Base-by-base conservation (phyloP, 2,329 filamentous ascomycete genomes). In the Trichoderma hamatum region DNA sequence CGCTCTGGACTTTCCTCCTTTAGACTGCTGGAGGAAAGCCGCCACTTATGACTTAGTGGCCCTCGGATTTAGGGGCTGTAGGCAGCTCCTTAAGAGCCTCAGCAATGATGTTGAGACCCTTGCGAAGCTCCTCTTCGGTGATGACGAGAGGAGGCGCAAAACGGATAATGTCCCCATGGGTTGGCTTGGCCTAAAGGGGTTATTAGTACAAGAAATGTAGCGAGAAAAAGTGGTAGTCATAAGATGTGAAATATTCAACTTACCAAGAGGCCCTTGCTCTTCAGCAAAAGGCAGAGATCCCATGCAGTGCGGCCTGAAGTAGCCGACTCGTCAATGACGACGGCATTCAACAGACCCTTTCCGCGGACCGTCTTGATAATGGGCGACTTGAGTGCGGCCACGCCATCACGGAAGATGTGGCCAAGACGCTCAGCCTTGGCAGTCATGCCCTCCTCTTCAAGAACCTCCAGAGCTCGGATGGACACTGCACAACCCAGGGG, bases 61-160 rank as follows among this genome's bases (percentile, higher is more conserved):
- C 78, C 55, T 76, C 73, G 51, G 79, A 73, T 73, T 80, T 79
- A 72, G 79, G 77, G n/a, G 78, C 80, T 28, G 75, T 89, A 2
- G 94, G 94, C 65, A 99, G 85, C 80, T 97, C 94, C 73, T 86
- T 84, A 76, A 97, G 85, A 16, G 95, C 90, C 77, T 94, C 90
- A 71, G 89, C 86, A 77, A 99, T 97, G 76, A 96, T 95, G 64
- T 80, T 80, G 67, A 98, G 79, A 1, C 95, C 91, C 77, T 89
- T 87, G 74, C 89, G 86, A 73, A 99, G 90, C 82, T 99, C 89
- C 70, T 90, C 87, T 77, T 98, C 94, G 30, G 90, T 94, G 76
- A 99, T 98, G 73, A 99, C 94, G 67, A 99, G 85, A 24, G 96
- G 96, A 58, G 96, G 96, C n/a, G 96, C 96, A 71, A 99, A 91